These are phyloP conservation scores for Boletus vinaceobasis DNA, from an alignment of 768 basidiomycete species.

Conservation along the genomic window DNA sequence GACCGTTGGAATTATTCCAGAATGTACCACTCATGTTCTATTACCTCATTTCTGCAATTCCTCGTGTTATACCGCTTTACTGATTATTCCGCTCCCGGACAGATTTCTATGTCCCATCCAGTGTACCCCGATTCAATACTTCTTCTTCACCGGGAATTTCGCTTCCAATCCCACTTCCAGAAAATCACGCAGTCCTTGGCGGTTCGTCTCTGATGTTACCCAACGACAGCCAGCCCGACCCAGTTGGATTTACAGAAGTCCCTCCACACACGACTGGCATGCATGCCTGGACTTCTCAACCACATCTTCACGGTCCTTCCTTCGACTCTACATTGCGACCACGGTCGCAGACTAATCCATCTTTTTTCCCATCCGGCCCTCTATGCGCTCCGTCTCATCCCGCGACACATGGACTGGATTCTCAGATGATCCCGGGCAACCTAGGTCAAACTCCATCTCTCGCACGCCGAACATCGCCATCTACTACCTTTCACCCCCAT, in stretches of 20 bases:
- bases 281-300: not conserved
- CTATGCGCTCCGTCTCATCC: not conserved
- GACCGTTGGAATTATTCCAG: not conserved
- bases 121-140: not conserved
- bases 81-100: not conserved
- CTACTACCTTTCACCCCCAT: slow-evolving; percentile 23
- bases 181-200: not conserved
- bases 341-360: slow-evolving; percentile 5
- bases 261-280: not conserved
- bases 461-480: not conserved
- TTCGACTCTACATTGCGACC: not conserved
- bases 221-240: slow-evolving; percentile 2
- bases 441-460: not conserved
- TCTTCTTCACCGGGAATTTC: not conserved
- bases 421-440: not conserved
- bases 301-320: not conserved
- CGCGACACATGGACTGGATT: not conserved
- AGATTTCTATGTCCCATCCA: slow-evolving; percentile 4
- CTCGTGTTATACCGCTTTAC: not conserved
- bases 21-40: not conserved
- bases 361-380: not conserved
- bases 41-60: not conserved
- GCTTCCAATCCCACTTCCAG: not conserved
- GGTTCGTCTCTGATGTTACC: slow-evolving; percentile 1
- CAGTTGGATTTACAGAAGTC: not conserved